Evolutionary conservation across 441 rosid species (phyloP).

Genomic region (Euphorbia celastroides): DNA sequence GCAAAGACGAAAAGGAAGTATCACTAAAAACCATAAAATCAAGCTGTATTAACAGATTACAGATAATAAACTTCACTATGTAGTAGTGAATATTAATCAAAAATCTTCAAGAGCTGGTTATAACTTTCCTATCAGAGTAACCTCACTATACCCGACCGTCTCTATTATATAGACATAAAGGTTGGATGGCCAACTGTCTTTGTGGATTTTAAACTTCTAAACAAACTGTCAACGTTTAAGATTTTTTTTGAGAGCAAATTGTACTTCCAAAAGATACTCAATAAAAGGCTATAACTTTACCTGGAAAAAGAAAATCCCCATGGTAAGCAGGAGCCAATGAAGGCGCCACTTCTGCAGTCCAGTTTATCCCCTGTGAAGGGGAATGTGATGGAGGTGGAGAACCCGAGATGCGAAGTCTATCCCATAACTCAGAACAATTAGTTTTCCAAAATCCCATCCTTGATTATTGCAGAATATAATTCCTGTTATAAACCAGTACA

Average conservation of each 20-base stretch:
- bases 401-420: slow-evolving; percentile 51
- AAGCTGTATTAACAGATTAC: not conserved
- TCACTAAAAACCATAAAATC: slow-evolving; percentile 9
- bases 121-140: not conserved
- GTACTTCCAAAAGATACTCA: not conserved
- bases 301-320: slow-evolving; percentile 35
- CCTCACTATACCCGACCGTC: not conserved
- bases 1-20: slow-evolving; percentile 18
- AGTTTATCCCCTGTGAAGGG: slow-evolving; percentile 30
- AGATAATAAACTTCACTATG: slow-evolving; percentile 10
- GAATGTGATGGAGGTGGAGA: slow-evolving; percentile 37
- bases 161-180: not conserved
- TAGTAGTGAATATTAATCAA: not conserved
- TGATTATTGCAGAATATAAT: slow-evolving; percentile 78
- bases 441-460: slow-evolving; percentile 94
- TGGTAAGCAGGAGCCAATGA: slow-evolving; percentile 31
- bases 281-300: slow-evolving; percentile 23
- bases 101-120: not conserved
- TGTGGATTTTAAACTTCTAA: not conserved
- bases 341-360: slow-evolving; percentile 31
- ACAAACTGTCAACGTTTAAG: not conserved
- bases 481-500: slow-evolving; percentile 34
- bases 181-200: not conserved
- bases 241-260: not conserved
- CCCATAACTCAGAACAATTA: slow-evolving; percentile 84